phyloP scores from a whole-genome alignment of 345 rosid species.

The Rhodamnia rubescens region DNA sequence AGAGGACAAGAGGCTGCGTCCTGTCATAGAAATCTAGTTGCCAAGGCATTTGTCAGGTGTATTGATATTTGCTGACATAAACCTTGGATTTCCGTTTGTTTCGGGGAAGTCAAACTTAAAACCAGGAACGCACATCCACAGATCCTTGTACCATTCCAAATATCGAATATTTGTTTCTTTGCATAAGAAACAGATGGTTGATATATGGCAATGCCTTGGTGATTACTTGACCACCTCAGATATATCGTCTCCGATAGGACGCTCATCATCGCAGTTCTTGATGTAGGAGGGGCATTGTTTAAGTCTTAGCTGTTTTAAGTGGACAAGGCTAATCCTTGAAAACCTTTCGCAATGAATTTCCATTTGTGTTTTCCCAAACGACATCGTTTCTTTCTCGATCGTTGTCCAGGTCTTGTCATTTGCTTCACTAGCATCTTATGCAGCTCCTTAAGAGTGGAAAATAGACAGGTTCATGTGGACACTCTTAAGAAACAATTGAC shows the following conservation, averaged over 20 bases:
- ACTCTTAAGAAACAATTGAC: not conserved
- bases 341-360: not conserved
- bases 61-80: not conserved
- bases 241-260: not conserved
- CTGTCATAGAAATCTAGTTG: not conserved
- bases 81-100: not conserved
- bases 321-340: not conserved
- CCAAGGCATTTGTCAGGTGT: not conserved
- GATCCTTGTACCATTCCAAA: not conserved
- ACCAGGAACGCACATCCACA: not conserved
- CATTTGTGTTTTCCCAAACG: not conserved
- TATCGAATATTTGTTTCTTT: not conserved
- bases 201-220: not conserved
- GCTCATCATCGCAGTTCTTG: not conserved
- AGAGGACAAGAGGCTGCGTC: not conserved
- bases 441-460: not conserved
- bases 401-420: not conserved
- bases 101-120: not conserved
- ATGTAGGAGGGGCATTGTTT: not conserved
- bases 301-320: not conserved
- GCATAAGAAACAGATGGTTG: not conserved
- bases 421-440: not conserved
- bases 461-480: not conserved
- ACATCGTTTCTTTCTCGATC: not conserved
- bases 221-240: not conserved